Percentiles rank a stretch among this genome's conserved stretches.
phyloP scores from a whole-genome alignment of 2,329 filamentous ascomycete genomes.

The Beauveria caledonica region DNA sequence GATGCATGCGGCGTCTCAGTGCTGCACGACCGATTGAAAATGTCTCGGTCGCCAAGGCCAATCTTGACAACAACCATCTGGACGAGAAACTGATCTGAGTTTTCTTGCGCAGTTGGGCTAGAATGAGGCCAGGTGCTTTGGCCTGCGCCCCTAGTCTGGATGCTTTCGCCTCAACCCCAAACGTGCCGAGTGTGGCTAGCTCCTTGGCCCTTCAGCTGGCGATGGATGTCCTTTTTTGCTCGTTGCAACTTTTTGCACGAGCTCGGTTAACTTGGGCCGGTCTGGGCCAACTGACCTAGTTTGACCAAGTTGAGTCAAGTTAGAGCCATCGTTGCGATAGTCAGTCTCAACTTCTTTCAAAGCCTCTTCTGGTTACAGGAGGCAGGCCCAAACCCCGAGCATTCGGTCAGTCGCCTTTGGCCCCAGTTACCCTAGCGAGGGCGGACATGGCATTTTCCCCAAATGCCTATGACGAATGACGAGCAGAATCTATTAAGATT shows the following conservation, averaged over 20 bases:
- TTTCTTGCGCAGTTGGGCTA: conserved; percentile 1
- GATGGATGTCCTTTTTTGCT: neutral
- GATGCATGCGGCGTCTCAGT: neutral
- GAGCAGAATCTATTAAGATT: conserved; percentile 1
- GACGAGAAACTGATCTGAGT: neutral
- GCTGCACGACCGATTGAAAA: neutral
- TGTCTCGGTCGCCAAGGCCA: neutral
- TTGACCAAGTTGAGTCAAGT: no score
- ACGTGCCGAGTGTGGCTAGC: neutral
- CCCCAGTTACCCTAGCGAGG: conserved; percentile 4
- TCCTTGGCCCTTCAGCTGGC: conserved; percentile 1
- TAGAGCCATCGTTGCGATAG: neutral
- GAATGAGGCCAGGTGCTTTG: conserved; percentile 5
- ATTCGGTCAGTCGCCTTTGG: neutral
- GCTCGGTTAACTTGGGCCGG: neutral
- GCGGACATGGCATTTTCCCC: conserved; percentile 3
- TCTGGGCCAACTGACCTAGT: neutral
- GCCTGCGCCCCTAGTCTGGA: conserved; percentile 1
- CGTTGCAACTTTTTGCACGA: neutral
- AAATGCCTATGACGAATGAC: neutral
- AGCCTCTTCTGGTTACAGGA: neutral
- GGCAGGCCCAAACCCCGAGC: neutral
- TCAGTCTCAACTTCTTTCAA: neutral
- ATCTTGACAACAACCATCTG: neutral
- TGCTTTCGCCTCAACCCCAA: neutral